phyloP scores from a whole-genome alignment of 495 filamentous ascomycete genomes.

The Penicillium verhagenii region DNA sequence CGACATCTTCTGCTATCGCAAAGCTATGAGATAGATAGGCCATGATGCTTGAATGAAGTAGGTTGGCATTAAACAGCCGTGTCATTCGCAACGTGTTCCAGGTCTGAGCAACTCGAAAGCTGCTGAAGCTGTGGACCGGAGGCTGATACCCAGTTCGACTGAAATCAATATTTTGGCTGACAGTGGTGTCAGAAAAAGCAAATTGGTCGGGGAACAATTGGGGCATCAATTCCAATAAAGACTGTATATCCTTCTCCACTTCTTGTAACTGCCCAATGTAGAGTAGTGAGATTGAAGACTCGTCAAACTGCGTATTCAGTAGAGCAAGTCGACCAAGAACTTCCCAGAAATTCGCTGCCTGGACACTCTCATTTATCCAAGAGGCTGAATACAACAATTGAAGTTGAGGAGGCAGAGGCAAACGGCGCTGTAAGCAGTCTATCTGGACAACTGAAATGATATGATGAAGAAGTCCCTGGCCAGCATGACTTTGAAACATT shows the following conservation, averaged over 20 bases:
- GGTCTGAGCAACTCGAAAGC: constrained; percentile 1
- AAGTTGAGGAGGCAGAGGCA: background rate
- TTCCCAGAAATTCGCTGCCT: background rate
- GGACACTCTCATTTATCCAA: background rate
- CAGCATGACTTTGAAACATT: background rate
- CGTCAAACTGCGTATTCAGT: background rate
- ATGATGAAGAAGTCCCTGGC: constrained; percentile 10
- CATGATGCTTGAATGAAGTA: background rate
- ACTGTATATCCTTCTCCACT: background rate
- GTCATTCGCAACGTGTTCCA: constrained; percentile 7
- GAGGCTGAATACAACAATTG: background rate
- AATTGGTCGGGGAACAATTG: background rate
- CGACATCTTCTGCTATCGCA: background rate
- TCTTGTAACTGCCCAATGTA: background rate
- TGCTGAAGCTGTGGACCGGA: background rate
- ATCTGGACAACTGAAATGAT: constrained; percentile 1
- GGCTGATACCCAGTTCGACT: background rate
- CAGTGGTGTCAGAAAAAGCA: background rate
- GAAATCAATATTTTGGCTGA: background rate
- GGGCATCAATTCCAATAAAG: constrained; percentile 3
- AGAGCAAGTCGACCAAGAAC: background rate
- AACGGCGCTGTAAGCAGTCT: background rate
- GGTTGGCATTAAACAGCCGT: background rate
- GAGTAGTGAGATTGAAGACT: background rate
- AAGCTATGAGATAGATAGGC: background rate